Evolutionary conservation across 371 early-diverging fungal species (phyloP).

Genomic region (Haplosporangium sp.): DNA sequence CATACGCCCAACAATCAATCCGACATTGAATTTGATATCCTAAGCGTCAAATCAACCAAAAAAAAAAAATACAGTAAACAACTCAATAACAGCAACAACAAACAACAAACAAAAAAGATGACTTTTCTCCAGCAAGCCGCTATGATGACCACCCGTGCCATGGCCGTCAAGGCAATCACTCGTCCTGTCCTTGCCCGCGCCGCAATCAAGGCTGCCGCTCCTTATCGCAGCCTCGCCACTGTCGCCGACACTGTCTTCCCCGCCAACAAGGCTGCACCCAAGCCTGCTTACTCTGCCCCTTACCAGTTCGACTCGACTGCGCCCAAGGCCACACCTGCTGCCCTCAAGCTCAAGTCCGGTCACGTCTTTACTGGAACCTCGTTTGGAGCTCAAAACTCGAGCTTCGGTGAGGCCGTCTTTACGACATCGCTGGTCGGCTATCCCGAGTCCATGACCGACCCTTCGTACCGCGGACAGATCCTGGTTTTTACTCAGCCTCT

Average conservation of each 20-base stretch:
- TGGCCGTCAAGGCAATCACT: constrained; percentile 30
- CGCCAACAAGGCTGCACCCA: constrained; percentile 59
- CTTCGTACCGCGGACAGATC: constrained; percentile 96
- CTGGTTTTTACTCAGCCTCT: constrained; percentile 93
- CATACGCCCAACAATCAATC: constrained; percentile 12
- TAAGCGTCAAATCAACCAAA: neutral
- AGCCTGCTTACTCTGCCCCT: constrained; percentile 31
- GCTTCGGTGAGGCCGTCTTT: constrained; percentile 59
- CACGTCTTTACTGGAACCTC: constrained; percentile 81
- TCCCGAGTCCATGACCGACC: constrained; percentile 96
- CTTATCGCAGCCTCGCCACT: constrained; percentile 60
- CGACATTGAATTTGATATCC: constrained; percentile 10
- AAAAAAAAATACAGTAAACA: constrained; percentile 8
- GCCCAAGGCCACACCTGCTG: constrained; percentile 64
- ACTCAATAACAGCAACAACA: constrained; percentile 12
- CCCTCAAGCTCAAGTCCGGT: constrained; percentile 81
- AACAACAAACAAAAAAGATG: constrained; percentile 28
- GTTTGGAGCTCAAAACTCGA: constrained; percentile 88
- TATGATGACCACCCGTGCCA: constrained; percentile 22
- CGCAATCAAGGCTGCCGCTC: constrained; percentile 22
- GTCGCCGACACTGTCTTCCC: constrained; percentile 58
- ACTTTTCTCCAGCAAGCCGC: constrained; percentile 44
- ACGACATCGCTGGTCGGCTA: constrained; percentile 91
- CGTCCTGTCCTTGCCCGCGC: constrained; percentile 29
- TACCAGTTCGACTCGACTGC: constrained; percentile 43